Base-by-base conservation (phyloP, 768 basidiomycete species). In the Pholiota conissans region DNA sequence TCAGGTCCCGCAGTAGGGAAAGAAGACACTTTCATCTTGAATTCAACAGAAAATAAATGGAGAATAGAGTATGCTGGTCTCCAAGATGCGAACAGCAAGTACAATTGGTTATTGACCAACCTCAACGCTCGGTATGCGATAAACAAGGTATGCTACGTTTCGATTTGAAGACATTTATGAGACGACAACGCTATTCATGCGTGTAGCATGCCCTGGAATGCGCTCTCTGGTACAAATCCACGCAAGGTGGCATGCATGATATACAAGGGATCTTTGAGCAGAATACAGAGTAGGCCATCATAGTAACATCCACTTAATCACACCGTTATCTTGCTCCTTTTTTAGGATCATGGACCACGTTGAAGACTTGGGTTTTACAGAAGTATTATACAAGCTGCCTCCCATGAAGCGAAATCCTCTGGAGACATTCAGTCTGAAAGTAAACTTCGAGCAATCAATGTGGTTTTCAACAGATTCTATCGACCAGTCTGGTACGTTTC, bases 311-410 rank as follows among this genome's bases (percentile, higher is more conserved):
- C 34, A 11, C 11, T 3, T 35, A 10, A 35, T 10, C 3, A 16
- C n/a, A n/a, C n/a, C n/a, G n/a, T n/a, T n/a, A n/a, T 4, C 16
- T 26, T 47, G 13, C 16, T 2, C 8, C 13, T 10, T 34, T 13
- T 6, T 16, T 26, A 58, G 62, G 29, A 26, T 63, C n/a, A 9
- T 56, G 5, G 35, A 58, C 1, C 37, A 48, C 5, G 16, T 60
- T 35, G 14, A 51, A 55, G 45, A 29, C 40, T 24, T 42, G n/a
- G n/a, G n/a, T 56, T 8, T 9, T 10, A 9, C 34, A 32, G 62
- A 60, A 11, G 13, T 63, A 18, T 24, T 45, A n/a, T n/a, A n/a
- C 5, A 42, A 40, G 13, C 47, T 58, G 39, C 40, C 22, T 2
- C 10, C 26, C 11, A 26, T 9, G 5, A 7, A 28, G 13, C 13